phyloP scores from a whole-genome alignment of 2,329 filamentous ascomycete species.

The Scedosporium dehoogii region DNA sequence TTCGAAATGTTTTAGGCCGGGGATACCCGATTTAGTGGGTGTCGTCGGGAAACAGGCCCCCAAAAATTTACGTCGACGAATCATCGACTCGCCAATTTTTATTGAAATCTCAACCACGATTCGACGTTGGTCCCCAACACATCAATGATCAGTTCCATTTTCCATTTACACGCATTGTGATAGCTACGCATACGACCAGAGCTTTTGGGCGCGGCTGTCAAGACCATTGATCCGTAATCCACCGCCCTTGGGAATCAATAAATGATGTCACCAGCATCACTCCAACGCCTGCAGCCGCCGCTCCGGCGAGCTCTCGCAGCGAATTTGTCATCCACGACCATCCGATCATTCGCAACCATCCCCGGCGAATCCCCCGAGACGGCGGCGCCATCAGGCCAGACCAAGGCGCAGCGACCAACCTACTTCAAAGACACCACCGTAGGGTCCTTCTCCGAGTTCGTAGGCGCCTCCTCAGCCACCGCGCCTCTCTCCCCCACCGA shows the following conservation, averaged over 20 bases:
- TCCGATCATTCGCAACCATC: constrained; percentile 37
- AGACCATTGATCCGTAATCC: neutral
- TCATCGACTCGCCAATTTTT: neutral
- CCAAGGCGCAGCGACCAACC: constrained; percentile 27
- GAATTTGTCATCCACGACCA: constrained; percentile 16
- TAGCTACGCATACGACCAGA: neutral
- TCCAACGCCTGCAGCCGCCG: constrained; percentile 32
- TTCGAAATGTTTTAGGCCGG: neutral
- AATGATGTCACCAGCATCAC: constrained; percentile 25
- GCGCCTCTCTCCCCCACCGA: constrained; percentile 39
- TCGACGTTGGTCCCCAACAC: neutral
- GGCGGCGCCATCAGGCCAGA: constrained; percentile 22
- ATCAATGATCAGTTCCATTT: too few species aligned
- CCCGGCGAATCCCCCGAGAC: constrained; percentile 19
- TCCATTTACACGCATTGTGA: neutral
- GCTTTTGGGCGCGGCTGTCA: neutral
- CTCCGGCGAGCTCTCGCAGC: constrained; percentile 28
- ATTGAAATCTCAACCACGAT: neutral
- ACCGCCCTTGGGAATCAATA: constrained; percentile 20
- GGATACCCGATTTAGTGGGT: constrained; percentile 2
- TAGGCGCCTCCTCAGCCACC: constrained; percentile 30
- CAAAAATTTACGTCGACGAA: constrained; percentile 5
- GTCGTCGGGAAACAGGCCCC: neutral
- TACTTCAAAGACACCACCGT: constrained; percentile 52
- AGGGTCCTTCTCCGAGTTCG: constrained; percentile 48